Evolutionary conservation across 2,329 filamentous ascomycete genomes (phyloP).

Genomic region (Fusarium torreyae): DNA sequence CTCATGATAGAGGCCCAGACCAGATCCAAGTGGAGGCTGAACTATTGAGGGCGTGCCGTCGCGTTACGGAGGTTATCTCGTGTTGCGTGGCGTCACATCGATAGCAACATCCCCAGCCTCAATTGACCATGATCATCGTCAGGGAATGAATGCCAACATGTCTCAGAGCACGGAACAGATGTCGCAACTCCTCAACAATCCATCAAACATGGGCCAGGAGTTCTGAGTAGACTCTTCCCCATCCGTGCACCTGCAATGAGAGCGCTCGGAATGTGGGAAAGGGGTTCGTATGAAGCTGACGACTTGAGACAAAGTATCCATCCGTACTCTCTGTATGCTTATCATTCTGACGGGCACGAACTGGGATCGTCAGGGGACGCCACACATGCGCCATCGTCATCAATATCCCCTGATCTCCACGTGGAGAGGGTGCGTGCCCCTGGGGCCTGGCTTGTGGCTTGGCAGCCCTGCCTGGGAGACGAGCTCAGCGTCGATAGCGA

Average conservation of each 20-base stretch:
- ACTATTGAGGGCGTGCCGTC: slow-evolving; percentile 30
- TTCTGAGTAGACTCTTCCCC: slow-evolving; percentile 30
- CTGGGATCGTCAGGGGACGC: slow-evolving; percentile 45
- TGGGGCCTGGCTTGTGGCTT: slow-evolving; percentile 37
- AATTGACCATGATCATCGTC: slow-evolving; percentile 11
- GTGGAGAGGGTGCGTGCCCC: slow-evolving; percentile 33
- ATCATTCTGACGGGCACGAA: slow-evolving; percentile 36
- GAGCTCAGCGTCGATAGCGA: slow-evolving; percentile 5
- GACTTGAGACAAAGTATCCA: slow-evolving; percentile 23
- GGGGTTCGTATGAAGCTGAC: slow-evolving; percentile 38
- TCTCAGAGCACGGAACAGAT: slow-evolving; percentile 27
- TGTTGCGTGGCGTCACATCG: background rate
- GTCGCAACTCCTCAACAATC: slow-evolving; percentile 19
- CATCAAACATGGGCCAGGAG: slow-evolving; percentile 22
- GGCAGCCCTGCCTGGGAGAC: slow-evolving; percentile 24
- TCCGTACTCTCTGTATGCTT: slow-evolving; percentile 18
- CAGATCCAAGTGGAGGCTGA: slow-evolving; percentile 24
- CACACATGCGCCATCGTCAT: slow-evolving; percentile 31
- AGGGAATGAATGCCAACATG: slow-evolving; percentile 15
- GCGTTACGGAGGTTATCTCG: slow-evolving; percentile 19
- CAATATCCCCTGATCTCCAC: slow-evolving; percentile 37
- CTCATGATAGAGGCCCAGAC: slow-evolving; percentile 24
- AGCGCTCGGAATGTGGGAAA: slow-evolving; percentile 34
- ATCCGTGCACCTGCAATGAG: slow-evolving; percentile 40
- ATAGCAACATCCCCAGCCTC: slow-evolving; percentile 3